Base-by-base conservation (phyloP, 371 early-diverging fungal species). In the Funneliformis caledonium region DNA sequence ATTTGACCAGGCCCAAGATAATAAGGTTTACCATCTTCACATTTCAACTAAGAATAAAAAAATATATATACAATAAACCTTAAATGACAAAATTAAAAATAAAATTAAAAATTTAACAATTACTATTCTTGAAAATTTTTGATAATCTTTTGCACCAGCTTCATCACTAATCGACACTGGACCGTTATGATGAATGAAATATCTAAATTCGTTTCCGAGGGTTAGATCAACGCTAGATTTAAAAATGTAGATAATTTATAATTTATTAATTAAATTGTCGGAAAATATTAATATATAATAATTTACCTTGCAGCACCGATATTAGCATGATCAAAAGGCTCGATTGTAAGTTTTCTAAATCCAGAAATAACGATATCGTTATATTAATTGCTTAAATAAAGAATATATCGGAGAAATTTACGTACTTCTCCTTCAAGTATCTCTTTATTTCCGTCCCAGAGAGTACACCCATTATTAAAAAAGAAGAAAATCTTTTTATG, bases 81-180 rank as follows among this genome's bases (percentile, higher is more conserved):
- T 64, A 37, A 16, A 65, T 33, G 14, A 64, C n/a, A 26, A 26
- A 26, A 26, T 26, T 26, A 26, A 26, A 26, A 26, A 26, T 26
- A 26, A 26, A 64, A 64, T 33, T 31, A 31, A 12, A 11, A 64
- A 31, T 64, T 31, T 22, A 64, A 64, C 4, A 68, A 78, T 68
- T 67, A 78, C 78, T 4, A 78, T 52, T 16, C 52, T 22, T 26
- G 78, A 78, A 68, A 78, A 78, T 31, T 68, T 78, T 59, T 78
- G 78, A 14, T 78, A 78, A 56, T 78, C 78, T 78, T 78, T 78
- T 0, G 78, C 69, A 12, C 69, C 78, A 48, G 78, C 78, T 31
- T 78, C 68, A n/a, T 78, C 56, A 59, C 78, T 78, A 22, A 78
- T 78, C 16, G 78, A 69, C 22, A 78, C 78, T 37, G 78, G 52